Percentiles rank a stretch among this genome's conserved stretches.
Evolutionary conservation across 2,329 filamentous ascomycete species (phyloP).

Genomic region (Corinectria fuckeliana): DNA sequence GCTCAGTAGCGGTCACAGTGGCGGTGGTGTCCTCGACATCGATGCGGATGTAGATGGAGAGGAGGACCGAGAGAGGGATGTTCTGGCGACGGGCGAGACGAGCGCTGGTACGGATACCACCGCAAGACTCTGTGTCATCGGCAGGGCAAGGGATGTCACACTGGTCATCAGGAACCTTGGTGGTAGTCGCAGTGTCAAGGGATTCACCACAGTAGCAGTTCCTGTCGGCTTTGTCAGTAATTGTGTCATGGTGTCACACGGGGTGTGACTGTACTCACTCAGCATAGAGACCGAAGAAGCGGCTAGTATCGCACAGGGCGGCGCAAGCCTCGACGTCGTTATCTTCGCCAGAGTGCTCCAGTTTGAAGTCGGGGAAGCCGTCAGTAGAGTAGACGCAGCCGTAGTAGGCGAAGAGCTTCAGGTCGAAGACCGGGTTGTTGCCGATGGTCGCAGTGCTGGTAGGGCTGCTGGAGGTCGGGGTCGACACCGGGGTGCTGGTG

Average conservation of each 20-base stretch:
- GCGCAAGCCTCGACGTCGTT: conserved; percentile 33
- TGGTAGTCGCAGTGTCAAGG: conserved; percentile 17
- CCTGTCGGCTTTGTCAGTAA: conserved; percentile 22
- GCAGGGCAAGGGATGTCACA: conserved; percentile 42
- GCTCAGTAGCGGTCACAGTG: conserved; percentile 35
- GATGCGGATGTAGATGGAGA: conserved; percentile 28
- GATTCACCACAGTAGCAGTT: conserved; percentile 41
- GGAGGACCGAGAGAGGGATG: conserved; percentile 30
- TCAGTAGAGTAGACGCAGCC: conserved; percentile 40
- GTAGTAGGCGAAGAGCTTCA: conserved; percentile 31
- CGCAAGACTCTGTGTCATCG: conserved; percentile 31
- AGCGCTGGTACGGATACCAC: conserved; percentile 26
- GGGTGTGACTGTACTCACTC: conserved; percentile 24
- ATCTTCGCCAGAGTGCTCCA: conserved; percentile 13
- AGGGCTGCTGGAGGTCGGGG: background rate
- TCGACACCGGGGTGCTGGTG: conserved; percentile 12
- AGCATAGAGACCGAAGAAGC: conserved; percentile 36
- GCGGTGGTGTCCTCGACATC: conserved; percentile 16
- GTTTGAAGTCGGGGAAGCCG: conserved; percentile 38
- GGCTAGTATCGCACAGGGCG: conserved; percentile 30
- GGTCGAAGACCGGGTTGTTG: no score
- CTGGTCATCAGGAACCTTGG: conserved; percentile 15
- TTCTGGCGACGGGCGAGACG: conserved; percentile 33
- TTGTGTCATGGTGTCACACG: background rate
- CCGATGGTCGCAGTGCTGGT: conserved; percentile 4